Base-by-base conservation (phyloP, 2,329 filamentous ascomycete species). In the Sporothrix globosa region DNA sequence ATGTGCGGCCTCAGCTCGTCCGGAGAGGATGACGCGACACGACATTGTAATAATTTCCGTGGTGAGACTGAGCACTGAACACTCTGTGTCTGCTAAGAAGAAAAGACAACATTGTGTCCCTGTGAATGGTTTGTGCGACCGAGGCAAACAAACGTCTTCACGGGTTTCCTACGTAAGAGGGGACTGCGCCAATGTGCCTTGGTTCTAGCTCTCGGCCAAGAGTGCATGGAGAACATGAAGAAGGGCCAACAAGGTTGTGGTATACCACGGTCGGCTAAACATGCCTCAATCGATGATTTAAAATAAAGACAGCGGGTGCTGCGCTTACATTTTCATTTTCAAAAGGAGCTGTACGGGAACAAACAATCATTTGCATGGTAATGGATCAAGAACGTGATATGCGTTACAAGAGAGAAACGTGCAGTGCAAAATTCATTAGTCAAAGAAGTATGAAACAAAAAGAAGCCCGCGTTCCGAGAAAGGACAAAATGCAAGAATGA, bases 391-490 rank as follows among this genome's bases (percentile, higher is more conserved):
- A 65, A 34, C 44, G 24, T 65, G 44, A 34, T 34, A 50, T 34
- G 17, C 61, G 44, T 50, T 27, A 65, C 50, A 50, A 65, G 39
- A 34, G 39, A 50, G 46, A 50, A 54, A 41, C 19, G 44, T 65
- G 14, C 50, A 50, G 46, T 65, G 61, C 61, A 53, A 52, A 66
- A 50, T 46, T 66, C 63, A 52, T 66, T 50, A 50, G 27, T 44
- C 44, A 53, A 30, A 61, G 5, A 14, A 54, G 53, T 13, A 50
- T 61, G 60, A 72, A 73, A 66, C 58, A 66, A 69, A 69, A 68
- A 34, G 27, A 52, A 52, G 39, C 39, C 19, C n/a, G 30, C 52
- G 34, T 68, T 61, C 70, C 65, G 69, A 70, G 41, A 63, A 17
- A 21, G 21, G 21, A 54, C 58, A 44, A 61, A n/a, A 54, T 53